Percentiles rank a stretch among this genome's conserved stretches.
Evolutionary conservation across 179 eudicot species (phyloP).

Genomic region (Beta lomatogona): DNA sequence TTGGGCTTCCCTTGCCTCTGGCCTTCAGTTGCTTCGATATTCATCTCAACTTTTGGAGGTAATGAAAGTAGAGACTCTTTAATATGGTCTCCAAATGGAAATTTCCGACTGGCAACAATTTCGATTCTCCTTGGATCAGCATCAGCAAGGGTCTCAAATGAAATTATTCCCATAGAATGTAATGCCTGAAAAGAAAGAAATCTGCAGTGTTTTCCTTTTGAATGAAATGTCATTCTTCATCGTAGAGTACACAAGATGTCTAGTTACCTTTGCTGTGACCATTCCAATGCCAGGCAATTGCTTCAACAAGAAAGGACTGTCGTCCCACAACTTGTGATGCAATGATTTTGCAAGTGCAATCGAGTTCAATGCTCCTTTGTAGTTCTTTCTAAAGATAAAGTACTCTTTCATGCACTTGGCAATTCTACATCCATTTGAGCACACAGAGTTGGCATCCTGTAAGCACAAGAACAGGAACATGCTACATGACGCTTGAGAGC

Average conservation of each 20-base stretch:
- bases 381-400: conserved; percentile 70
- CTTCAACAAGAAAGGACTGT: conserved; percentile 86
- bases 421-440: conserved; percentile 90
- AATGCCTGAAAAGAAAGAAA: conserved; percentile 58
- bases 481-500: not conserved
- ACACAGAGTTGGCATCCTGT: conserved; percentile 80
- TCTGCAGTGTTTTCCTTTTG: not conserved
- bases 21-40: conserved; percentile 57
- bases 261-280: conserved; percentile 95
- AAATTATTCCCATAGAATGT: conserved; percentile 81
- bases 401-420: conserved; percentile 97
- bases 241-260: conserved; percentile 10
- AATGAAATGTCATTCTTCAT: conserved; percentile 11
- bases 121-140: conserved; percentile 99
- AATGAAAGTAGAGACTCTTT: conserved; percentile 81
- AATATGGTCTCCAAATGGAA: conserved; percentile 93
- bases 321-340: conserved; percentile 96
- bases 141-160: conserved; percentile 80
- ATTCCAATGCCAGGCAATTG: conserved; percentile 97
- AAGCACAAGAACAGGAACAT: conserved; percentile 12
- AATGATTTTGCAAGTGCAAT: conserved; percentile 74
- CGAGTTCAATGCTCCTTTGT: conserved; percentile 79
- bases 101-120: conserved; percentile 84
- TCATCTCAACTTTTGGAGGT: conserved; percentile 87
- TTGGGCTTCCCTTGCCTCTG: conserved; percentile 65